Conservation (phyloP, 371 early-diverging fungal genomes). For the Chytridiales sp. region DNA sequence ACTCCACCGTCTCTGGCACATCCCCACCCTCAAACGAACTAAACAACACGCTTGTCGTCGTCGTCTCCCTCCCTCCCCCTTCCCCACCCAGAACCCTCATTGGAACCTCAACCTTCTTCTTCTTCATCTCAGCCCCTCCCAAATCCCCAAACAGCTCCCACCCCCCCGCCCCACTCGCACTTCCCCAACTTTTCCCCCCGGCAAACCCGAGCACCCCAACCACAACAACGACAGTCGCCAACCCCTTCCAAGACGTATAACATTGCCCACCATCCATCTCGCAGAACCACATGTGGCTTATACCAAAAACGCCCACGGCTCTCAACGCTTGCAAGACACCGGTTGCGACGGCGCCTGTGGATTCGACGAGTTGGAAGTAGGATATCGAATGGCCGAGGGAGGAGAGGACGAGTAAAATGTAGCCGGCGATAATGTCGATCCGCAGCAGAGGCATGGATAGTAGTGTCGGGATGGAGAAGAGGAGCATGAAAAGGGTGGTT, state of each 20-base stretch:
- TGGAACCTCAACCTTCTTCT: too few species aligned
- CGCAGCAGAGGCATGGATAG: conserved; percentile 48
- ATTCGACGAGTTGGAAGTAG: conserved; percentile 53
- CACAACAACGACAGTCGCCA: conserved; percentile 37
- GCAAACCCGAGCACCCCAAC: conserved; percentile 41
- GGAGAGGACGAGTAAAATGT: conserved; percentile 40
- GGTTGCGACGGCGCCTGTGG: conserved; percentile 48
- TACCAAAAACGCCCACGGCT: conserved; percentile 66
- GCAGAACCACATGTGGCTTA: conserved; percentile 68
- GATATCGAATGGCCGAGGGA: conserved; percentile 52
- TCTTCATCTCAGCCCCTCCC: background rate
- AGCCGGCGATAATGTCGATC: conserved; percentile 52
- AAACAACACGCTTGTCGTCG: too few species aligned
- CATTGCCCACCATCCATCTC: conserved; percentile 63
- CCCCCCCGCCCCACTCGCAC: background rate
- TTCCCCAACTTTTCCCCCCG: conserved; percentile 23
- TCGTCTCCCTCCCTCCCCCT: background rate
- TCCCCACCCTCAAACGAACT: too few species aligned
- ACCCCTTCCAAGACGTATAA: conserved; percentile 39
- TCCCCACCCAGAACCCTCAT: background rate
- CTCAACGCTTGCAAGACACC: conserved; percentile 58
- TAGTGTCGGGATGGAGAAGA: conserved; percentile 53
- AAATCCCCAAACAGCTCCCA: background rate
- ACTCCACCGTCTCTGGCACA: too few species aligned
- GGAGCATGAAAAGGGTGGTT: conserved; percentile 45